Evolutionary conservation across 306 rosid genomes (phyloP), one percentile per base, ranked within the genome.

Genomic region (Ormosia emarginata): DNA sequence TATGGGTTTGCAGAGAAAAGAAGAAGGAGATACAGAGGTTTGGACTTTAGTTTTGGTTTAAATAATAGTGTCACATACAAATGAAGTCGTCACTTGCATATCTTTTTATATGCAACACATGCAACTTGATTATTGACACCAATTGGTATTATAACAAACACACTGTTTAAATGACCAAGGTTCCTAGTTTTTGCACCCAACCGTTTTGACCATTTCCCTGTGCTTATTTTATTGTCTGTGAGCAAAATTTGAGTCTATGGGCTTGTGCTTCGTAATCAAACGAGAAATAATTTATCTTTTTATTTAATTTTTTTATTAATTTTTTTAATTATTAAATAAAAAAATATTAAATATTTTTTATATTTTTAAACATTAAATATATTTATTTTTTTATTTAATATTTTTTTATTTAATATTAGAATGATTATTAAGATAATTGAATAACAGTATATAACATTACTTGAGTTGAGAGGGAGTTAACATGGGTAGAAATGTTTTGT

Each of bases 101-200:
- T 68, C 63, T 79, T 52, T 82, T 78, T 33, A 78, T 59, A n/a
- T 64, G 32, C 3, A 66, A 74, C 62, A 46, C 64, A 81, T 72
- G 82, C 74, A 74, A 53, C 71, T 73, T 12, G 46, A 65, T 58
- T 41, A 34, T 47, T 79, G 76, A 82, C 13, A 58, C 67, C 72
- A 29, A 55, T 44, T 63, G 29, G 43, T 62, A 71, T 61, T 71
- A 7, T 61, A 44, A 11, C 18, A 29, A 44, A 11, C 18, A 29
- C 64, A 29, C 8, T 12, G 70, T 53, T 78, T 83, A 56, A 52
- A 55, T 65, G 11, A 66, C 17, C 29, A 46, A 8, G 17, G 46
- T 14, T 57, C 56, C 56, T 75, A 4, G 58, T 44, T 41, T 43
- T 2, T 53, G 49, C 14, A 33, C 37, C 53, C 39, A 15, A 17